Evolutionary conservation across 2,329 filamentous ascomycete genomes (phyloP), one percentile per base, ranked within the genome.

Genomic region (Zymoseptoria tritici): DNA sequence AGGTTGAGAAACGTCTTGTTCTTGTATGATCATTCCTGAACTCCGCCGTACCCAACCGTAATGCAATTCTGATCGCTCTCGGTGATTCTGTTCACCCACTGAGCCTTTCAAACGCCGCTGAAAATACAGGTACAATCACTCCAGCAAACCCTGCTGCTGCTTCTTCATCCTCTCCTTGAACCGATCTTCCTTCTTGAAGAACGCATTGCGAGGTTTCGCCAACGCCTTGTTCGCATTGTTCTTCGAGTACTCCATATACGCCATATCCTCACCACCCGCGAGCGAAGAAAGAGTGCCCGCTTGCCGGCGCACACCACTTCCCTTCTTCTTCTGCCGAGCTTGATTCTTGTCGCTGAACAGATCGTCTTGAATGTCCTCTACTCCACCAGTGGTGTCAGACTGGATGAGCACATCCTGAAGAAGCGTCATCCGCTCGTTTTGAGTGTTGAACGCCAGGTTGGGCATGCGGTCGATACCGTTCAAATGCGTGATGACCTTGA

Each of bases 401-500:
- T 96, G 90, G 7, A 97, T 83, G 65, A 97, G 84, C 2, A 97
- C 91, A 68, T 95, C 90, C 66, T 92, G 87, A 1, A 99, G 81
- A 24, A 97, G 81, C 73, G 96, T 91, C 53, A 91, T 87, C 4
- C 91, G 86, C 69, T 96, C 91, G 6, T 84, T 80, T 0, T 91
- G 83, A 1, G 90, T 90, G 1, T 84, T 84, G 72, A 95, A 97
- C 1, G 87, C 88, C 1, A 99, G 82, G 0, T 86, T 86, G 0
- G 88, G 86, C 57, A 93, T 88, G 60, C 90, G 84, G 62, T 97
- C 90, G 64, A 99, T 91, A 55, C 93, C 94, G 70, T 92, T 88
- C 7, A 99, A 81, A 70, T 96, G 91, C 0, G 94, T 99, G 73
- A 99, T 99, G 63, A 97, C 93, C 73, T 97, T 97, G 82, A 99